These are phyloP conservation scores for Botrytis pseudocinerea DNA, from an alignment of 2,329 filamentous ascomycete genomes.

Conservation along the genomic window DNA sequence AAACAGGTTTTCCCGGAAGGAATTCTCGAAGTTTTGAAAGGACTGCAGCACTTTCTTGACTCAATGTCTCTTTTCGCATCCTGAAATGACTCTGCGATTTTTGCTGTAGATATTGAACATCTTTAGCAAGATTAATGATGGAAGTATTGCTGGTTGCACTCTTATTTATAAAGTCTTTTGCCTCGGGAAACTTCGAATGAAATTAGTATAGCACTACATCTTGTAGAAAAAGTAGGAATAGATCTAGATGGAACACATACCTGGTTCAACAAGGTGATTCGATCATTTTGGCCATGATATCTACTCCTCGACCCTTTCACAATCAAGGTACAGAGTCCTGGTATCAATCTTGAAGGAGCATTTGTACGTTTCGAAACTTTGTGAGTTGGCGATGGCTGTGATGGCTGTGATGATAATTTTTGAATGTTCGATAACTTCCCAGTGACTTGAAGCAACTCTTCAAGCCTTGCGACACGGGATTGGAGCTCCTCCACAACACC, in stretches of 20 bases:
- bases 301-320: slow-evolving; percentile 19
- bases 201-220: neutral
- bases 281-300: slow-evolving; percentile 25
- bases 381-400: neutral
- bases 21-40: slow-evolving; percentile 21
- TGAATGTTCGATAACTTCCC: neutral
- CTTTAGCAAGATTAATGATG: slow-evolving; percentile 17
- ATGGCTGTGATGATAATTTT: neutral
- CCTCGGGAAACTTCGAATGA: slow-evolving; percentile 14
- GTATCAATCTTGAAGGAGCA: neutral
- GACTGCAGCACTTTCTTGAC: slow-evolving; percentile 9
- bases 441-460: slow-evolving; percentile 19
- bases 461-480: slow-evolving; percentile 21
- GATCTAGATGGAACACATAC: neutral
- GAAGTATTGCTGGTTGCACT: slow-evolving; percentile 12
- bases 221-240: neutral
- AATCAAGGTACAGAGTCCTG: slow-evolving; percentile 11
- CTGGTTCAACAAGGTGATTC: slow-evolving; percentile 18
- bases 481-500: slow-evolving; percentile 22
- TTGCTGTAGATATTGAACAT: slow-evolving; percentile 25
- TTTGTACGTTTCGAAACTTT: neutral
- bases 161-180: slow-evolving; percentile 21
- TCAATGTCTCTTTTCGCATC: slow-evolving; percentile 19
- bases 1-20: slow-evolving; percentile 22
- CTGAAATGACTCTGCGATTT: slow-evolving; percentile 18